Evolutionary conservation across 306 rosid genomes (phyloP).

Genomic region (Benincasa hispida): DNA sequence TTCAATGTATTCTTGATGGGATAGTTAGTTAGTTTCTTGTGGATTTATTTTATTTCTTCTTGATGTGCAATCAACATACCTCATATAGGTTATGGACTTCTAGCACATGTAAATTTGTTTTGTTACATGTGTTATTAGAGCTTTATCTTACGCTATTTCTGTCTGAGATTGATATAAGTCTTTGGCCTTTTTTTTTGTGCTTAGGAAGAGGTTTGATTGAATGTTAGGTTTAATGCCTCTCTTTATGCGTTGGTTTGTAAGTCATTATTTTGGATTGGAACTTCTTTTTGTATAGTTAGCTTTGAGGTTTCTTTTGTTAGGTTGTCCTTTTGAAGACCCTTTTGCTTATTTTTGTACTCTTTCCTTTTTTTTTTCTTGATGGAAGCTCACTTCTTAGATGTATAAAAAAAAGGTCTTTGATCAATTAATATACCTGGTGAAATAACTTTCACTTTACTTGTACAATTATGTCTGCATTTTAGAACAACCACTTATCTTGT

Average conservation of each 20-base stretch:
- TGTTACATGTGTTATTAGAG: too few species aligned
- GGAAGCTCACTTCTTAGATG: not conserved
- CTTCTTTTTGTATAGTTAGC: not conserved
- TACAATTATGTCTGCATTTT: not conserved
- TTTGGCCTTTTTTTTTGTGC: not conserved
- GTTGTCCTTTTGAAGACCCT: not conserved
- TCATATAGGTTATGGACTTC: not conserved
- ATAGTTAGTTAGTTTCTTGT: not conserved
- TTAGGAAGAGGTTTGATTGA: not conserved
- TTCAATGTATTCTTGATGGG: not conserved
- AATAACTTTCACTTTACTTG: not conserved
- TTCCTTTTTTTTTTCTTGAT: not conserved
- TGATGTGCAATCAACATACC: not conserved
- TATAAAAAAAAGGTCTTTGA: not conserved
- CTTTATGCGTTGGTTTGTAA: not conserved
- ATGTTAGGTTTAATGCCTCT: not conserved
- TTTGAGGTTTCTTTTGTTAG: not conserved
- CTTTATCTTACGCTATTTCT: not conserved
- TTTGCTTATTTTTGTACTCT: not conserved
- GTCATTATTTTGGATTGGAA: not conserved
- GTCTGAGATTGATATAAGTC: not conserved
- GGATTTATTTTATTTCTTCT: not conserved
- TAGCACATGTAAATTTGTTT: not conserved
- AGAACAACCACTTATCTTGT: not conserved
- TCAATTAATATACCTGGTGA: not conserved